Base-by-base conservation (phyloP, 169 alveolate species). In the Plasmodium gonderi region DNA sequence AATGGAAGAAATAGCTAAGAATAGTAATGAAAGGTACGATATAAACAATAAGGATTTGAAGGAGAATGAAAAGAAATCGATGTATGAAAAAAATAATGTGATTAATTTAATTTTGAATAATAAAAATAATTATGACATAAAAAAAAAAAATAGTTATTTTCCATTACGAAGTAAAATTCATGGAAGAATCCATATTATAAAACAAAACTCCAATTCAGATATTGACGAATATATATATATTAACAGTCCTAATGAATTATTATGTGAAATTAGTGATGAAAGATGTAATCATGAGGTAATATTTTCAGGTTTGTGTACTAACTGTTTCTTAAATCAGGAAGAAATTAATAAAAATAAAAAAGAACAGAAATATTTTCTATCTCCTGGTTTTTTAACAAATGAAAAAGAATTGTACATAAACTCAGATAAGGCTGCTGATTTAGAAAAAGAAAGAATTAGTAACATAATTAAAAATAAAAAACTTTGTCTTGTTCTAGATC, bases 401-500 rank as follows among this genome's bases (percentile, higher is more conserved):
- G 78, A 91, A 42, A 89, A 75, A 38, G 95, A 90, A n/a, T 87
- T 95, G 33, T 77, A 74, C 14, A 91, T 95, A 31, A 85, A 91
- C 72, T 60, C 95, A 9, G 93, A 75, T 23, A 69, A 94, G 36
- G 94, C 92, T 20, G 68, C 72, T n/a, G 95, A 94, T 60, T 91
- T 95, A 95, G 97, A 95, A 74, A 77, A 85, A 20, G 76, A 76
- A 74, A 94, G 95, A 64, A 69, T 95, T 9, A 60, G 67, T 23
- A 89, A 83, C 12, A 51, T 91, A n/a, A 79, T 95, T 12, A 29
- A 45, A 17, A 95, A 95, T 51, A 92, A 95, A 33, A 96, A 96
- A 82, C 69, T 96, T 49, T 95, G 97, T 60, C 87, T 96, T 11
- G 98, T 96, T 29, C 85, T 96, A 45, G 98, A 96, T 64, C 64